Conservation (phyloP, 441 rosid species). For the Capsella rubella region DNA sequence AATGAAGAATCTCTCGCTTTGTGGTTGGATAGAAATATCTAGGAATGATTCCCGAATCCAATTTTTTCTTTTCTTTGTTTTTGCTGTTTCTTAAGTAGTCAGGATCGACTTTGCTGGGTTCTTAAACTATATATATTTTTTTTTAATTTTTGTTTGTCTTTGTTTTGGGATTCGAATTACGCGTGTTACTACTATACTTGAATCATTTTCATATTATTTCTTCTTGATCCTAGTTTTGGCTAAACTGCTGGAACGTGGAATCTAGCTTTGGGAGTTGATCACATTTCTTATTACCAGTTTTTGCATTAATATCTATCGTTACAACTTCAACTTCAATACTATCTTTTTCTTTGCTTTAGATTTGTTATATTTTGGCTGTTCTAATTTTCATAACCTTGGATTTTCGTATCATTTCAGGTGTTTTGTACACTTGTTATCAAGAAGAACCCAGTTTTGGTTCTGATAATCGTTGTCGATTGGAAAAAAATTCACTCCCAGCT, state of each 20-base stretch:
- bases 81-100: background rate
- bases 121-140: background rate
- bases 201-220: background rate
- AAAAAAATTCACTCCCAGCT: constrained; percentile 42
- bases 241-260: background rate
- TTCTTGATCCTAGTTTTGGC: constrained; percentile 9
- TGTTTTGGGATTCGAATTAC: constrained; percentile 17
- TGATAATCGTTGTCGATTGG: constrained; percentile 44
- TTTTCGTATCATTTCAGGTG: constrained; percentile 48
- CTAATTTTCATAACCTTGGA: constrained; percentile 20
- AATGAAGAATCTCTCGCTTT: constrained; percentile 15
- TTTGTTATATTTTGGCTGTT: background rate
- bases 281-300: constrained; percentile 7
- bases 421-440: constrained; percentile 38
- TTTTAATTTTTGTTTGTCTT: background rate
- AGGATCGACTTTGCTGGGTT: constrained; percentile 24
- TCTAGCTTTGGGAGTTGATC: constrained; percentile 4
- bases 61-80: background rate
- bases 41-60: constrained; percentile 3
- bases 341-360: background rate
- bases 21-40: constrained; percentile 1
- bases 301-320: constrained; percentile 12
- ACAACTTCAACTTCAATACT: constrained; percentile 20
- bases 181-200: constrained; percentile 9
- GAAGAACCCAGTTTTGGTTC: constrained; percentile 44